Conservation (phyloP, 1,284 basidiomycete genomes). For the Tremellales sp. region DNA sequence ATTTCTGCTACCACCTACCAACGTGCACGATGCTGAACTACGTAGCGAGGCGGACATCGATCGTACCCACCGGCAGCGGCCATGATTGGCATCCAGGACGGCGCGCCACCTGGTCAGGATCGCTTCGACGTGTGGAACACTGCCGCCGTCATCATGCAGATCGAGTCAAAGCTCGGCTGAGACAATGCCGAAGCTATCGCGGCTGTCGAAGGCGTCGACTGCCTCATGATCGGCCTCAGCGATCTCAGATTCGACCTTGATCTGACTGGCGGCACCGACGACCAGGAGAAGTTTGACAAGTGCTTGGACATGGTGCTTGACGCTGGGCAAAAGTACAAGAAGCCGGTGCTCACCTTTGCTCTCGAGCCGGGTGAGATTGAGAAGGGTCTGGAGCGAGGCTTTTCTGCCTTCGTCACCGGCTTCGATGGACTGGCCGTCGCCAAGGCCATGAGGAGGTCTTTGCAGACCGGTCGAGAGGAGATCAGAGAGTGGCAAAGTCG, state of each 20-base stretch:
- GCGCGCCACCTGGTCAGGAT: conserved; percentile 10
- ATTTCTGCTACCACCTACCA: not conserved
- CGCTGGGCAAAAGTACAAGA: conserved; percentile 11
- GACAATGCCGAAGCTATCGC: conserved; percentile 23
- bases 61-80: conserved; percentile 14
- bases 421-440: conserved; percentile 2
- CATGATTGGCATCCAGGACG: conserved; percentile 13
- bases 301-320: conserved; percentile 9
- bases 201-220: conserved; percentile 9
- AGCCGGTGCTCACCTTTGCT: conserved; percentile 11
- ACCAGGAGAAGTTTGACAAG: conserved; percentile 11
- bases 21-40: not conserved
- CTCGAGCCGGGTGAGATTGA: conserved; percentile 7
- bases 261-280: conserved; percentile 9
- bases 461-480: conserved; percentile 1
- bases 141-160: conserved; percentile 24
- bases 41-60: conserved; percentile 7
- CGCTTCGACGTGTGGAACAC: conserved; percentile 18
- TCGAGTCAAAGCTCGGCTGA: conserved; percentile 20
- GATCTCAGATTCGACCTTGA: not conserved
- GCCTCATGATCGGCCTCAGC: not conserved
- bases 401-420: conserved; percentile 10
- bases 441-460: not conserved
- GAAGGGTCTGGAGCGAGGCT: conserved; percentile 13
- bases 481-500: conserved; percentile 2